A percentile compares a stretch with the other conserved stretches of the same genome.
These are phyloP conservation scores for Aspergillus ochraceus DNA, from an alignment of 2,329 filamentous ascomycete species.

Conservation along the genomic window DNA sequence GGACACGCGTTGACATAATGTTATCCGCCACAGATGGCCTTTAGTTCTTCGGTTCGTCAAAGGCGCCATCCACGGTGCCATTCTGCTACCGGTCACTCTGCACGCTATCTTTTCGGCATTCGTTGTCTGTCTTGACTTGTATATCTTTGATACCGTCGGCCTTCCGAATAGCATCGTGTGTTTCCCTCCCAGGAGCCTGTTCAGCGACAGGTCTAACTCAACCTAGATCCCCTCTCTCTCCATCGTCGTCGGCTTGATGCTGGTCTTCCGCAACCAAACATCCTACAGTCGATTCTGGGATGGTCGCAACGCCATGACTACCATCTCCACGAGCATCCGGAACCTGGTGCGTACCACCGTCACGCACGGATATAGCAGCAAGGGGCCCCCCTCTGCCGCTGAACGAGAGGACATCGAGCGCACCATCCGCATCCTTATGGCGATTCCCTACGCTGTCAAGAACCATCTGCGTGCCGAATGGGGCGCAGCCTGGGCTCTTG, in stretches of 20 bases:
- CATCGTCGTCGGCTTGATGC: conserved; percentile 67
- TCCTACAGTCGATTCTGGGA: conserved; percentile 67
- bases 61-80: conserved; percentile 61
- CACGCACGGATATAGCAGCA: conserved; percentile 45
- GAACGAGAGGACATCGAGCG: conserved; percentile 61
- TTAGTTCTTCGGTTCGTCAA: conserved; percentile 65
- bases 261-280: conserved; percentile 66
- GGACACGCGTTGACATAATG: background rate
- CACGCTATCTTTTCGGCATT: conserved; percentile 60
- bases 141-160: conserved; percentile 52
- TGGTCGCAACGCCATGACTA: conserved; percentile 57
- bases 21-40: conserved; percentile 52
- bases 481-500: conserved; percentile 47
- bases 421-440: conserved; percentile 59
- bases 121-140: conserved; percentile 59
- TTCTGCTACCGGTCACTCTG: conserved; percentile 56
- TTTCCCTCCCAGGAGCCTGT: background rate
- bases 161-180: conserved; percentile 59
- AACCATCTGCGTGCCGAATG: conserved; percentile 65
- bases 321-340: conserved; percentile 58
- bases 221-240: conserved; percentile 59
- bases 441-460: conserved; percentile 63
- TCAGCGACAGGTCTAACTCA: background rate
- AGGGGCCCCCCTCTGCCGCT: conserved; percentile 33
- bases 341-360: conserved; percentile 60